These are phyloP conservation scores for Salix viminalis DNA, from an alignment of 345 rosid species.

Conservation along the genomic window DNA sequence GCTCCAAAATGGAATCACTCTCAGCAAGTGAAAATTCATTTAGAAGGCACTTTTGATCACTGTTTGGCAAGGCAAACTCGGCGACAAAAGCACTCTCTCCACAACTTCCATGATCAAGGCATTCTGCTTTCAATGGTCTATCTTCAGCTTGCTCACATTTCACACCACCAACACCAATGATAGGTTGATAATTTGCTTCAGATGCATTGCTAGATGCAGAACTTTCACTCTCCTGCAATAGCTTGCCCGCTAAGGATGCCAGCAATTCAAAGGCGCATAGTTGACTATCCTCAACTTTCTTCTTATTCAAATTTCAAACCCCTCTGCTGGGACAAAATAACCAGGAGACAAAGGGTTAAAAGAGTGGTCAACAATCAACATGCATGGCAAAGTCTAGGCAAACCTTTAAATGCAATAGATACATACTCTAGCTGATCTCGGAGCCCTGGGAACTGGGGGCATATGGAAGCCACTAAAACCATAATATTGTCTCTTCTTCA, in stretches of 20 bases:
- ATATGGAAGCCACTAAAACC: conserved; percentile 54
- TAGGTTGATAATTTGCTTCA: conserved; percentile 42
- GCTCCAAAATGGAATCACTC: conserved; percentile 33
- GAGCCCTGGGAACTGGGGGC: conserved; percentile 58
- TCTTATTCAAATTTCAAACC: conserved; percentile 28
- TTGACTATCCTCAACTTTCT: conserved; percentile 39
- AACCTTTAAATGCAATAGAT: conserved; percentile 1
- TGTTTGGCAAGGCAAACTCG: conserved; percentile 25
- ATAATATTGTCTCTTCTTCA: conserved; percentile 57
- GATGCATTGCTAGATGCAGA: conserved; percentile 72
- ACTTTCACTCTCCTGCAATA: conserved; percentile 75
- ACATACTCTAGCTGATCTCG: conserved; percentile 80
- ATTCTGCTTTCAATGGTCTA: conserved; percentile 41
- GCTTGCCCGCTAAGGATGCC: conserved; percentile 82
- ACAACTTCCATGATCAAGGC: conserved; percentile 40
- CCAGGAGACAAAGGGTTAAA: conserved; percentile 17
- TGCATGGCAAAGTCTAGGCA: conserved; percentile 1
- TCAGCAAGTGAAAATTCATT: conserved; percentile 27
- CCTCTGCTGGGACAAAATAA: conserved; percentile 49
- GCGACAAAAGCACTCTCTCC: conserved; percentile 31
- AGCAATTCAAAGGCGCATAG: conserved; percentile 77
- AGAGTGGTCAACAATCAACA: conserved; percentile 10
- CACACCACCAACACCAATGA: conserved; percentile 27
- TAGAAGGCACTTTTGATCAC: conserved; percentile 25
- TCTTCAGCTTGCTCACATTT: conserved; percentile 38